Base-by-base conservation (phyloP, 1,139 yeast genomes). In the Pneumocystis carinii region DNA sequence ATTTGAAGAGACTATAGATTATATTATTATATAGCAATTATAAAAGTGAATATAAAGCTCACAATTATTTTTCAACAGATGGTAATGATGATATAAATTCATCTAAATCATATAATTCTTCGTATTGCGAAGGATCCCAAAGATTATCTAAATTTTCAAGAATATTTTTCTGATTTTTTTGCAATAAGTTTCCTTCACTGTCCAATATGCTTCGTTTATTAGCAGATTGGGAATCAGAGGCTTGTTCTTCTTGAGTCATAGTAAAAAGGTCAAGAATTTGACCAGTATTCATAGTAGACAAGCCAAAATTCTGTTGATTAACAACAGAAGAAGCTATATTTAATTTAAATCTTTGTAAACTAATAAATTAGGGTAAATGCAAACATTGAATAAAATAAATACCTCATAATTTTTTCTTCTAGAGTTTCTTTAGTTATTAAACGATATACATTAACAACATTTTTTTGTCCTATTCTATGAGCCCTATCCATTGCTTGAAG, bases 401-500 rank as follows among this genome's bases (percentile, higher is more conserved):
- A 48, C 55, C 55, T 48, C 99, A 94, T 94, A 67, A 94, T 94
- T 75, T 94, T 90, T 72, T 92, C 98, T 73, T 94, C 99, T 68
- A 94, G 78, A 0, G 98, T 92, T 70, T 88, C 85, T 71, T 90
- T 85, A 8, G 99, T 94, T 69, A 94, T 88, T 69, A 94, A 79
- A 70, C 97, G 80, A 72, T 90, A 90, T 19, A 94, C 98, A 73
- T 90, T 89, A 60, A 94, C 99, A 53, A 92, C 97, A 73, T 90
- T 92, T 77, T 90, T 90, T 75, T 94, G 99, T 3, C 99, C 99
- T 69, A 94, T 83, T 74, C 99, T 81, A 75, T 94, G 99, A 0
- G 98, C 98, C 71, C 99, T 81, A 73, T 94, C 99, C 99, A 94
- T 94, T 0, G 99, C 99, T 74, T 94, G 99, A 66, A 94, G 78